Percentiles rank a stretch among this genome's conserved stretches.
Conservation (phyloP, 1,284 basidiomycete species). For the Cutaneotrichosporon spelunceum region DNA sequence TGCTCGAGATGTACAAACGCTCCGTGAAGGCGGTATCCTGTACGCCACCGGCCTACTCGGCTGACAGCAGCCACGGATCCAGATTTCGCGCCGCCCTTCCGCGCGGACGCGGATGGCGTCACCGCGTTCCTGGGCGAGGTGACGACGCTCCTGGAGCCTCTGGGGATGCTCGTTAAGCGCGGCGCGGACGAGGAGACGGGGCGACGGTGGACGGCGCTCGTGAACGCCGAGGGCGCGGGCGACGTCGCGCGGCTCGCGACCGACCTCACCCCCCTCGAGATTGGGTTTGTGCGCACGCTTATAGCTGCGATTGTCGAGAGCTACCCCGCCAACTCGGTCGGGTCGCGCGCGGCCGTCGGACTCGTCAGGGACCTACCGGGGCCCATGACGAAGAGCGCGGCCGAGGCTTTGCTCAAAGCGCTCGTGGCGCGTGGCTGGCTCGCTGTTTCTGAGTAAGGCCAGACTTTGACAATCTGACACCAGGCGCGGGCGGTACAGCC, state of each 20-base stretch:
- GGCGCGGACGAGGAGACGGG: slow-evolving; percentile 39
- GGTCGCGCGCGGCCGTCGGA: slow-evolving; percentile 33
- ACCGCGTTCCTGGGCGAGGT: slow-evolving; percentile 35
- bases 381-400: slow-evolving; percentile 30
- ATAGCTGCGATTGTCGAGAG: slow-evolving; percentile 42
- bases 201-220: slow-evolving; percentile 32
- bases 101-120: slow-evolving; percentile 27
- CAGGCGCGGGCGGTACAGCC: slow-evolving; percentile 43
- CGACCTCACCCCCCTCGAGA: slow-evolving; percentile 42
- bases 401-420: slow-evolving; percentile 34
- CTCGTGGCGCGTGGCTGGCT: slow-evolving; percentile 47
- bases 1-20: slow-evolving; percentile 45
- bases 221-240: slow-evolving; percentile 35
- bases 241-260: slow-evolving; percentile 39
- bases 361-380: slow-evolving; percentile 25
- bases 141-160: slow-evolving; percentile 31
- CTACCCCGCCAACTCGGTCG: slow-evolving; percentile 47
- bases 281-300: slow-evolving; percentile 42
- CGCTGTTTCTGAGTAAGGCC: slow-evolving; percentile 39
- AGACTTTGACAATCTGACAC: not conserved
- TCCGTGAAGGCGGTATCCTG: slow-evolving; percentile 33
- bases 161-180: slow-evolving; percentile 35
- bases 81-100: slow-evolving; percentile 30
- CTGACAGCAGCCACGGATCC: slow-evolving; percentile 29
- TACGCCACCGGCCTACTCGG: slow-evolving; percentile 9